Evolutionary conservation across 78 protist species (phyloP), one percentile per base, ranked within the genome.

Genomic region (Emiliania huxleyi): DNA sequence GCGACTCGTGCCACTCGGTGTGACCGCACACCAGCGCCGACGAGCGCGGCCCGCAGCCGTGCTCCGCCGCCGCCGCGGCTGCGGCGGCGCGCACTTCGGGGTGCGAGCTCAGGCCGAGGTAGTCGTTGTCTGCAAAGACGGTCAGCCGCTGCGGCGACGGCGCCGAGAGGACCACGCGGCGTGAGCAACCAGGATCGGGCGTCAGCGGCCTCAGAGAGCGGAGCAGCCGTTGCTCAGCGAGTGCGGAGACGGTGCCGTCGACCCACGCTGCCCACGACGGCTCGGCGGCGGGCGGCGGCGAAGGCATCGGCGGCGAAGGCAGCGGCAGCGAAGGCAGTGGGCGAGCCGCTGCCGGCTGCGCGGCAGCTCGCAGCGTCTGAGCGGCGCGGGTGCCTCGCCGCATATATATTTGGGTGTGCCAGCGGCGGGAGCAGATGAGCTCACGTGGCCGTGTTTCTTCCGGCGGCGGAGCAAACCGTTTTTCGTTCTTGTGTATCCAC

Each of bases 1-100:
- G 93, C 6, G 2, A 15, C 12, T 35, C 38, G 40, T 90, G 93
- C 8, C 19, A 22, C 8, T 33, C 12, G 26, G 93, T 45, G 69
- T 90, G 38, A 19, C 93, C 93, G 23, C 77, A 22, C 26, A 90
- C 87, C 6, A 90, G 87, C 44, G 93, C 33, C 26, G 93, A 90
- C 12, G 87, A 26, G 52, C 93, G 84, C 12, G 93, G 93, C 33
- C 93, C 93, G 55, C 79, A 69, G 69, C 93, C 93, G 43, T n/a
- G 42, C 29, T 1, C 52, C 0, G 25, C 18, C 19, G 81, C 85
- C 15, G 87, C 84, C 5, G 22, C 87, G 0, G 87, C 62, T 1
- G 73, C 93, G 25, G 88, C 56, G 23, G 3, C 44, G 4, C 56
- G 42, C 44, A 91, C 93, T 1, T 5, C 33, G 21, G 62, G 77